Conservation (phyloP, 2,329 filamentous ascomycete species). For the Fusarium algeriense region DNA sequence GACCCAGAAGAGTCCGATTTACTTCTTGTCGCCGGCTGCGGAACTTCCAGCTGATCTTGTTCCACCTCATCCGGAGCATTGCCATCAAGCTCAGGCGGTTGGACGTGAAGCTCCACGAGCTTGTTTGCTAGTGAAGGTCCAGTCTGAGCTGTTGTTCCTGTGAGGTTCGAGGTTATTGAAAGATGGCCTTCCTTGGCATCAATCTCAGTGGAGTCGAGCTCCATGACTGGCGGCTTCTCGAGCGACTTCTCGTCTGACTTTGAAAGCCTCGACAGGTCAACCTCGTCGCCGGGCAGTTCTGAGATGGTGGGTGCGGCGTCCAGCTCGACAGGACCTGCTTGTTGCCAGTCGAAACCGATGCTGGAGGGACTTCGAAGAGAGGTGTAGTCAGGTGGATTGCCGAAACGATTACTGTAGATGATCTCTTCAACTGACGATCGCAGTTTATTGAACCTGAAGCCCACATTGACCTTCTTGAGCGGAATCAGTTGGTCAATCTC, state of each 20-base stretch:
- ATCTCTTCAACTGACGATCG: conserved; percentile 34
- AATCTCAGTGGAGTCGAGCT: conserved; percentile 34
- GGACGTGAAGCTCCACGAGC: conserved; percentile 27
- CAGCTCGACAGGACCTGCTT: conserved; percentile 12
- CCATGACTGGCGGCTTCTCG: background rate
- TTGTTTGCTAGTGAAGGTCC: background rate
- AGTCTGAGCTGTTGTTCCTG: background rate
- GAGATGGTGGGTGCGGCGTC: background rate
- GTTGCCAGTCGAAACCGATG: background rate
- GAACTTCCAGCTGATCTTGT: conserved; percentile 15
- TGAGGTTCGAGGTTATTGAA: background rate
- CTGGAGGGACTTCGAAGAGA: conserved; percentile 36
- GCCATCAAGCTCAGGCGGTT: conserved; percentile 39
- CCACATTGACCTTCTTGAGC: conserved; percentile 38
- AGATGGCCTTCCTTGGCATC: background rate
- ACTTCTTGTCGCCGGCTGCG: background rate
- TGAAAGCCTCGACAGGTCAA: background rate
- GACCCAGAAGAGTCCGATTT: conserved; percentile 22
- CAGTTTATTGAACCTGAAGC: conserved; percentile 45
- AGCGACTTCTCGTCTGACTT: background rate
- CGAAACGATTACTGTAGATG: conserved; percentile 43
- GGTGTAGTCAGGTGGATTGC: conserved; percentile 11
- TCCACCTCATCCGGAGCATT: background rate
- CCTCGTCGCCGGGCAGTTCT: conserved; percentile 24
- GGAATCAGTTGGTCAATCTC: conserved; percentile 43